These are phyloP conservation scores for Ophiobolus disseminans DNA, from an alignment of 2,329 filamentous ascomycete genomes.

Conservation along the genomic window DNA sequence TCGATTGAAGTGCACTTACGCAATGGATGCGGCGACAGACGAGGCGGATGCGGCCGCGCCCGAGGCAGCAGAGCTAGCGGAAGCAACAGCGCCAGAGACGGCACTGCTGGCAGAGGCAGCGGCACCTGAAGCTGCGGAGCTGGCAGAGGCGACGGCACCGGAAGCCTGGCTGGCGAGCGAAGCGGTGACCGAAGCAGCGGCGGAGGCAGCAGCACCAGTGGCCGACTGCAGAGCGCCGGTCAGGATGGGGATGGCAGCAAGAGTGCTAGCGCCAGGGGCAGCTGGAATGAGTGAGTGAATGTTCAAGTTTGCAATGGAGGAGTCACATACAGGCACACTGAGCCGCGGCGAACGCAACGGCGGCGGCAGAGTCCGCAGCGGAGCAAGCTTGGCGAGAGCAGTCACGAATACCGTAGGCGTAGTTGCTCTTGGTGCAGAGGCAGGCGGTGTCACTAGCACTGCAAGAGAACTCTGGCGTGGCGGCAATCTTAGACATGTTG, in stretches of 20 bases:
- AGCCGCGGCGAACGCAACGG: conserved; percentile 43
- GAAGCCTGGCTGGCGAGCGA: conserved; percentile 21
- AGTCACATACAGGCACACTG: conserved; percentile 42
- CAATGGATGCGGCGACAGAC: conserved; percentile 11
- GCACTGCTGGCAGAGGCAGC: conserved; percentile 10
- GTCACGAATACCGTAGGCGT: conserved; percentile 57
- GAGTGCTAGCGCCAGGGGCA: conserved; percentile 17
- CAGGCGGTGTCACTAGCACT: conserved; percentile 47
- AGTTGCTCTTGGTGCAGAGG: conserved; percentile 55
- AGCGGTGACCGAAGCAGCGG: conserved; percentile 5
- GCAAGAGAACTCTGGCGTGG: conserved; percentile 52
- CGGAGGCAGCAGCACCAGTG: conserved; percentile 4
- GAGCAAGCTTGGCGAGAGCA: conserved; percentile 54
- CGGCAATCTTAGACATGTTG: conserved; percentile 55
- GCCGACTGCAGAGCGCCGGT: conserved; percentile 18
- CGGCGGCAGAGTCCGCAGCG: conserved; percentile 29
- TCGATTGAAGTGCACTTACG: not conserved
- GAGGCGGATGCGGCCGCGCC: conserved; percentile 10
- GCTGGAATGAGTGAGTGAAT: conserved; percentile 11
- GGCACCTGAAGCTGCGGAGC: conserved; percentile 8
- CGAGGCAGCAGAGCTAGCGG: conserved; percentile 8
- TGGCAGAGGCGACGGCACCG: conserved; percentile 17
- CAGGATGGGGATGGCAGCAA: conserved; percentile 22
- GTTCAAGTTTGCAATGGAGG: conserved; percentile 7
- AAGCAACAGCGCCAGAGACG: conserved; percentile 16